phyloP scores from a whole-genome alignment of 495 filamentous ascomycete genomes.

The Penicillium daleae region DNA sequence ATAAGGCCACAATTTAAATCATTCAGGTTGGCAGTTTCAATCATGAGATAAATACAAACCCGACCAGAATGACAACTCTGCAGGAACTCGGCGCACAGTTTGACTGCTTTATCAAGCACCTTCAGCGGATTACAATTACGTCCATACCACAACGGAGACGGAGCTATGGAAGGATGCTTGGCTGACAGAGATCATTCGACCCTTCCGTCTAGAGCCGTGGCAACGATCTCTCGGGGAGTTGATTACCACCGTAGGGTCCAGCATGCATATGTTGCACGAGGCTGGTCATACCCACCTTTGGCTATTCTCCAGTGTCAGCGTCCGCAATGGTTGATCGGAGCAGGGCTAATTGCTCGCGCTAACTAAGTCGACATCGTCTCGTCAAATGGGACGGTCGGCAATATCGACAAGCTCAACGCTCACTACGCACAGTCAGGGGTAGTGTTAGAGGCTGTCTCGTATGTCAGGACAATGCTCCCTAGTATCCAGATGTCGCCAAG shows the following conservation, averaged over 20 bases:
- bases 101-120: too few relatives aligned
- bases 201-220: not conserved
- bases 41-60: too few relatives aligned
- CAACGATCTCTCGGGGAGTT: not conserved
- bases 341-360: not conserved
- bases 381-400: not conserved
- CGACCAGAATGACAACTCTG: too few relatives aligned
- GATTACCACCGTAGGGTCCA: not conserved
- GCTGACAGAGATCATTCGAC: not conserved
- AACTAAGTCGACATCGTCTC: not conserved
- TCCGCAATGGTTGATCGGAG: not conserved
- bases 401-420: not conserved
- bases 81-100: too few relatives aligned
- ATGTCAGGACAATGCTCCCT: not conserved
- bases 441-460: not conserved
- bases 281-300: not conserved
- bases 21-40: too few relatives aligned
- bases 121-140: too few relatives aligned
- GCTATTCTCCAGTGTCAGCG: not conserved
- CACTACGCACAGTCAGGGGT: not conserved
- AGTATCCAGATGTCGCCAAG: not conserved
- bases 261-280: not conserved
- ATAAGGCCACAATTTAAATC: too few relatives aligned
- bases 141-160: too few relatives aligned
- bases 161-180: too few relatives aligned